phyloP scores from a whole-genome alignment of 768 basidiomycete genomes.

The Rhodotorula taiwanensis region DNA sequence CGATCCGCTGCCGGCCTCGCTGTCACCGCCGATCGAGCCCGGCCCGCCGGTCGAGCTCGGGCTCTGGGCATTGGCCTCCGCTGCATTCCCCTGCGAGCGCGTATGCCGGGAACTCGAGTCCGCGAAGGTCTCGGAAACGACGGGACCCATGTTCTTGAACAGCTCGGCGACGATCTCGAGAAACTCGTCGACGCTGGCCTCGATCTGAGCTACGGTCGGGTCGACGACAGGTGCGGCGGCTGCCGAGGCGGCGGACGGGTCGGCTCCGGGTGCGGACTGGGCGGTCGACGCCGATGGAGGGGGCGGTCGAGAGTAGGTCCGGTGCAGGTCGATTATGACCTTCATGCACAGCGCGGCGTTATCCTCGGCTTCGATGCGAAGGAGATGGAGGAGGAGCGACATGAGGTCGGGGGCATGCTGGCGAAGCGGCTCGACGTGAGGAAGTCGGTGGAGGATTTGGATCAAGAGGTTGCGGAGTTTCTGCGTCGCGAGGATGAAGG shows the following conservation, averaged over 20 bases:
- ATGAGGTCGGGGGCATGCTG: conserved; percentile 62
- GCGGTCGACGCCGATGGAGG: conserved; percentile 2
- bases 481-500: conserved; percentile 44
- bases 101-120: conserved; percentile 43
- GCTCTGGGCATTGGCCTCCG: conserved; percentile 12
- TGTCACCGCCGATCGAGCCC: conserved; percentile 1
- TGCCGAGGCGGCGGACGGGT: background rate
- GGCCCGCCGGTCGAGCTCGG: conserved; percentile 4
- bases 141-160: conserved; percentile 62
- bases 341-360: conserved; percentile 86
- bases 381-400: conserved; percentile 70
- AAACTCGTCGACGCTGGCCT: conserved; percentile 70
- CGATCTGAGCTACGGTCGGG: conserved; percentile 48
- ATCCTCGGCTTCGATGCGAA: conserved; percentile 91
- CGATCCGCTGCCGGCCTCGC: background rate
- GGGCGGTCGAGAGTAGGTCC: conserved; percentile 60
- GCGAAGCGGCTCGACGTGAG: conserved; percentile 69
- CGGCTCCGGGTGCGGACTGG: background rate
- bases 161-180: conserved; percentile 71
- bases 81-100: conserved; percentile 12
- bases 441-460: conserved; percentile 82
- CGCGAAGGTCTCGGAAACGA: conserved; percentile 69
- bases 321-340: conserved; percentile 77
- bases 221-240: background rate
- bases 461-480: conserved; percentile 78